Evolutionary conservation across 805 yeast species (phyloP).

Genomic region (Metschnikowia cerradonensis): DNA sequence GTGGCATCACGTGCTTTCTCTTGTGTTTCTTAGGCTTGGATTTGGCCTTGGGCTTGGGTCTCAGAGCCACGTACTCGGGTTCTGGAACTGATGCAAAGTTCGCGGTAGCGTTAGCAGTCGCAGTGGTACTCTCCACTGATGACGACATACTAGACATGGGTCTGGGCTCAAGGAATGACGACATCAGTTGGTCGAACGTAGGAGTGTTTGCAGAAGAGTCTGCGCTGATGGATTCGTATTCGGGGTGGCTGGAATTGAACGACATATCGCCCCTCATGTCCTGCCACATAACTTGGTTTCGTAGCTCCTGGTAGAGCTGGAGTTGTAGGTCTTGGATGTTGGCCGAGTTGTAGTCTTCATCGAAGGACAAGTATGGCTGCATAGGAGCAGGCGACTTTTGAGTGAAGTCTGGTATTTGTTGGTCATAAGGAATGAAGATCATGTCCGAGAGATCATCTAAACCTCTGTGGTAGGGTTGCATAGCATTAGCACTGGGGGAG

Average conservation of each 20-base stretch:
- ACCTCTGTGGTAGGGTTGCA: slow-evolving; percentile 1
- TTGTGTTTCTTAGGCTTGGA: slow-evolving; percentile 32
- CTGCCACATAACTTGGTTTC: slow-evolving; percentile 9
- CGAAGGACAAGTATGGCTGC: background rate
- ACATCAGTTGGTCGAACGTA: slow-evolving; percentile 1
- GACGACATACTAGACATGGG: background rate
- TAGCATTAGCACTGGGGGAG: background rate
- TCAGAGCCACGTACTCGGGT: background rate
- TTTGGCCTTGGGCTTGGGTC: background rate
- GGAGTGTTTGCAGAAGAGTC: slow-evolving; percentile 18
- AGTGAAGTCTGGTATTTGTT: background rate
- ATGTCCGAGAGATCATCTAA: background rate
- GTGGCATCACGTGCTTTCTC: slow-evolving; percentile 36
- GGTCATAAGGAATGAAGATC: slow-evolving; percentile 1
- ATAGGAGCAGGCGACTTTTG: background rate
- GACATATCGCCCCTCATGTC: slow-evolving; percentile 15
- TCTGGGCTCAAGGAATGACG: background rate
- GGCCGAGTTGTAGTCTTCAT: background rate
- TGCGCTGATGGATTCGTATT: slow-evolving; percentile 16
- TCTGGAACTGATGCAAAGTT: background rate
- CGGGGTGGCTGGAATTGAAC: slow-evolving; percentile 10
- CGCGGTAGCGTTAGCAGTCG: background rate
- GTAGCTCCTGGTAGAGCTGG: slow-evolving; percentile 11
- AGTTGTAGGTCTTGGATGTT: slow-evolving; percentile 7
- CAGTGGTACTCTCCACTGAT: background rate